Conservation (phyloP, 2,329 filamentous ascomycete species). For the Chaetomium globosum region DNA sequence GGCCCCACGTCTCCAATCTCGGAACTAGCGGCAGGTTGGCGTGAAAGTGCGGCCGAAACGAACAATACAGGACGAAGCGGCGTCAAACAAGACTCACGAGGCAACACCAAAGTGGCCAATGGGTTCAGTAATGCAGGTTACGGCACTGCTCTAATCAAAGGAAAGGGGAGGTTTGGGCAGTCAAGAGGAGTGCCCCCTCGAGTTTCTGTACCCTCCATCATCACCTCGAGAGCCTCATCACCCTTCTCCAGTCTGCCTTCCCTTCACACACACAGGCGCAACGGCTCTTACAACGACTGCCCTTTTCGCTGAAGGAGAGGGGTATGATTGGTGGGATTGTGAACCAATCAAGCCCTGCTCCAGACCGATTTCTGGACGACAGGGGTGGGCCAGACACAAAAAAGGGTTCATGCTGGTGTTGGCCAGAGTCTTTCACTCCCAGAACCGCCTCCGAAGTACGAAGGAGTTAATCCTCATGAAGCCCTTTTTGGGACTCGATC, state of each 20-base stretch:
- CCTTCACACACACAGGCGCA: slow-evolving; percentile 12
- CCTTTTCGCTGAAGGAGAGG: slow-evolving; percentile 24
- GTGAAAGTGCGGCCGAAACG: slow-evolving; percentile 28
- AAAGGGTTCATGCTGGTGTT: slow-evolving; percentile 9
- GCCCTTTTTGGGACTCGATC: not conserved
- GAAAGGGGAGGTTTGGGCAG: slow-evolving; percentile 24
- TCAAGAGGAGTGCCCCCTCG: slow-evolving; percentile 14
- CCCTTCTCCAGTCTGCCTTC: slow-evolving; percentile 6
- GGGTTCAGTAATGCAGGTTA: slow-evolving; percentile 22
- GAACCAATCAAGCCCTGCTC: slow-evolving; percentile 22
- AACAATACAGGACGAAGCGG: slow-evolving; percentile 24
- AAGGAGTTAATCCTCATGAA: not conserved
- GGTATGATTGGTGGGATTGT: slow-evolving; percentile 28
- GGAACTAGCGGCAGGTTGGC: slow-evolving; percentile 23
- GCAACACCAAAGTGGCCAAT: slow-evolving; percentile 25
- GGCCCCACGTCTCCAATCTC: slow-evolving; percentile 23
- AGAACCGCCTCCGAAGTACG: no score
- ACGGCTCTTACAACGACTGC: slow-evolving; percentile 9
- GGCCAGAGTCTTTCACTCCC: not conserved
- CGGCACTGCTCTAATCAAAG: slow-evolving; percentile 24
- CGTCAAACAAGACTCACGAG: slow-evolving; percentile 26
- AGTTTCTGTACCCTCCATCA: slow-evolving; percentile 28
- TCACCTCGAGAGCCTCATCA: slow-evolving; percentile 23
- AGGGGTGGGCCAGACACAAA: slow-evolving; percentile 11
- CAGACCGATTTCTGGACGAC: slow-evolving; percentile 20